Evolutionary conservation across 2,329 filamentous ascomycete genomes (phyloP), one percentile per base, ranked within the genome.

Genomic region (Talaromyces amestolkiae): DNA sequence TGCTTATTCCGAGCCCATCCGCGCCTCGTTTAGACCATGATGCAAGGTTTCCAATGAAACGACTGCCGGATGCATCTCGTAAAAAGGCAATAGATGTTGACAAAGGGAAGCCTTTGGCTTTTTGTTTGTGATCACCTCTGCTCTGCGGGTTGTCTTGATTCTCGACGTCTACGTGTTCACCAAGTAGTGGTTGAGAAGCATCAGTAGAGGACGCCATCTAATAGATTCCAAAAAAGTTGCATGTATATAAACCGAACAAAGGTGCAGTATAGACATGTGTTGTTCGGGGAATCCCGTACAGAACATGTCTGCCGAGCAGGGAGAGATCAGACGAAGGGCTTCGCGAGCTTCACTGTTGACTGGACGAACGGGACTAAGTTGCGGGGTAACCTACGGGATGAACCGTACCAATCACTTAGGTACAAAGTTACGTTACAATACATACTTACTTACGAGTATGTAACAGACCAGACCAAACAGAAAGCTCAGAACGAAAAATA

Each of bases 151-250:
- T 41, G 24, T 47, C 33, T 31, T 61, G 64, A 10, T 53, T 45
- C 39, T 66, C 51, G 17, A 61, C 17, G 22, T 66, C 60, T 54
- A 37, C 24, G 31, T 60, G 43, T 19, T 62, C 53, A 37, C 64
- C 51, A 24, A 66, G 60, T 11, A 66, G 58, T 24, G 64, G 64
- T 35, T 66, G 64, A 10, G 59, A 63, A 19, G 64, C 41, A 58
- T 66, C 59, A 49, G 27, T 31, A 39, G 61, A 58, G 61, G 64
- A 63, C 33, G 59, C 64, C 64, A 66, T 66, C 43, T 22, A 58
- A 51, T 31, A 19, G 5, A 10, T 43, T 24, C 35, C 15, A 53
- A 19, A 2, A 11, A 35, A 54, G 31, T 7, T 37, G 51, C 31
- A 54, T 35, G 15, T 39, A 39, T 24, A 17, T 15, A 15, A 56